Conservation (phyloP, 31 red algal species). For the Odonthalia washingtoniensis region DNA sequence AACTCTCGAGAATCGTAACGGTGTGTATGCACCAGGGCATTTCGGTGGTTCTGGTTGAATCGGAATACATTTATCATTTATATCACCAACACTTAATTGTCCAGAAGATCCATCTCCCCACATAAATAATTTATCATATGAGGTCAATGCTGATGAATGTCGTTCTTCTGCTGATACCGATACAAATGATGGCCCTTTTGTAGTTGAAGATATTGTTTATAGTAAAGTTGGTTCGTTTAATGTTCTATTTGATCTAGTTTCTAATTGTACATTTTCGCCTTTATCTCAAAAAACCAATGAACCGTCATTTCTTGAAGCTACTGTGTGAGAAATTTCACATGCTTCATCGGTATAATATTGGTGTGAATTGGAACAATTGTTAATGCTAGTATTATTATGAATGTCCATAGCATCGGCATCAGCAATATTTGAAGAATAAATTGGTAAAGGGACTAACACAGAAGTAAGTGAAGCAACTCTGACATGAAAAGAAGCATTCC, state of each 20-base stretch:
- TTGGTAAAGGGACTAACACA: slow-evolving; percentile 63
- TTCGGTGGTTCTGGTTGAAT: slow-evolving; percentile 48
- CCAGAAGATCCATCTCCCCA: slow-evolving; percentile 89
- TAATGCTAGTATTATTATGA: neutral
- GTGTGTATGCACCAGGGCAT: slow-evolving; percentile 13
- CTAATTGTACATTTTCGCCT: slow-evolving; percentile 71
- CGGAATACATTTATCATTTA: slow-evolving; percentile 77
- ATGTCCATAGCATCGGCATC: slow-evolving; percentile 9
- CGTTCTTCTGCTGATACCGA: slow-evolving; percentile 74
- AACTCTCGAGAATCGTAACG: slow-evolving; percentile 49
- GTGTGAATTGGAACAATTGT: neutral
- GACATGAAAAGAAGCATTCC: slow-evolving; percentile 64
- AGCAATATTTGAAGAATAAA: neutral
- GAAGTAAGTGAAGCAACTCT: slow-evolving; percentile 56
- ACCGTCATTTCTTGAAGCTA: slow-evolving; percentile 71
- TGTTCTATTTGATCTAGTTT: slow-evolving; percentile 43
- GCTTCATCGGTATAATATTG: slow-evolving; percentile 43
- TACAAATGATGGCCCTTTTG: slow-evolving; percentile 55
- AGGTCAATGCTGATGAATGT: slow-evolving; percentile 79
- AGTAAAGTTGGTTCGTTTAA: slow-evolving; percentile 53
- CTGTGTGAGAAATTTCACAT: slow-evolving; percentile 60
- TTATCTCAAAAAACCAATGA: slow-evolving; percentile 54
- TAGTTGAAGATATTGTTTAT: slow-evolving; percentile 2
- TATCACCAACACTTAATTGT: slow-evolving; percentile 84
- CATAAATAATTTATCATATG: slow-evolving; percentile 58